Conservation (phyloP, 129 eudicot species). For the carrot (Daucus carota) region DNA sequence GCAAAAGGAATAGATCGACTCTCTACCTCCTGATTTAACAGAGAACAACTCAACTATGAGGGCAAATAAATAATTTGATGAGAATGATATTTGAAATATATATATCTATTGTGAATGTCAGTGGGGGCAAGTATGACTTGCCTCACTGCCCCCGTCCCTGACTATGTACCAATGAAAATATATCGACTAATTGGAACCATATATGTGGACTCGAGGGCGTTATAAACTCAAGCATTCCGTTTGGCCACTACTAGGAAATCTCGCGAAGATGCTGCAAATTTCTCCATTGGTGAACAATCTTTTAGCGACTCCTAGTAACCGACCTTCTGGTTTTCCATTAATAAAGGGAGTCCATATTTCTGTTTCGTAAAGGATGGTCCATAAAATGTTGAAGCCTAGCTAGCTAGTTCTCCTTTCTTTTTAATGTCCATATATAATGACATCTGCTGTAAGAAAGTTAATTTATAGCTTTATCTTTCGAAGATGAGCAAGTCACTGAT, state of each 20-base stretch:
- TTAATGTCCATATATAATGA: conserved; percentile 1
- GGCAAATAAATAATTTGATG: too few species aligned
- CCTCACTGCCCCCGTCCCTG: too few species aligned
- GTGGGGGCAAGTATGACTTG: too few species aligned
- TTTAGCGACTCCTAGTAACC: background rate
- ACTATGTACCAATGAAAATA: too few species aligned
- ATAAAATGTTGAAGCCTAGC: background rate
- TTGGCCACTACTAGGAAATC: background rate
- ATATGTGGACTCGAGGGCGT: background rate
- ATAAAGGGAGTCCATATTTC: background rate
- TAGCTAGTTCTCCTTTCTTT: background rate
- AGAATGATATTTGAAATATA: too few species aligned
- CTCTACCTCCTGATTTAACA: too few species aligned
- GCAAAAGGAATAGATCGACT: too few species aligned
- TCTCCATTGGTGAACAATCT: background rate
- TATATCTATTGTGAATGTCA: too few species aligned
- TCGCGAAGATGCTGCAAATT: background rate
- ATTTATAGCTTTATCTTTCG: background rate
- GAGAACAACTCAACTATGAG: too few species aligned
- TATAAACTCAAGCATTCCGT: background rate
- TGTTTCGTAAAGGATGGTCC: background rate
- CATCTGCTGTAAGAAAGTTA: conserved; percentile 17
- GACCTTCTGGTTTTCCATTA: background rate
- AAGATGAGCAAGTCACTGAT: conserved; percentile 14
- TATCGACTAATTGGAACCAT: too few species aligned